Conservation (phyloP, 2,329 filamentous ascomycete genomes). For the Neopestalotiopsis sp. region DNA sequence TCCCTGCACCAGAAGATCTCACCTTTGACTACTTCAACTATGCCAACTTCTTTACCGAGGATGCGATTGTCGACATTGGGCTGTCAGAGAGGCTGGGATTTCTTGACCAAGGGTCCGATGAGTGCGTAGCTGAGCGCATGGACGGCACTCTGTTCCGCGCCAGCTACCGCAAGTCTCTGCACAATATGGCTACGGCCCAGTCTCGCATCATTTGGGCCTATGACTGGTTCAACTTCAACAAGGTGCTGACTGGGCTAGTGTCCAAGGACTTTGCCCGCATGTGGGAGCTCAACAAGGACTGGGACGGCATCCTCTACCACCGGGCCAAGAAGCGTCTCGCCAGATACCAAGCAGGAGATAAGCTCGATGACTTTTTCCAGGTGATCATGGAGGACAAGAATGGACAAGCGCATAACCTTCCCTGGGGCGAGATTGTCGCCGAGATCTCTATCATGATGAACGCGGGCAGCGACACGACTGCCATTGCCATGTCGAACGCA, state of each 20-base stretch:
- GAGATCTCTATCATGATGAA: slow-evolving; percentile 60
- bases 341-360: slow-evolving; percentile 55
- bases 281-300: slow-evolving; percentile 47
- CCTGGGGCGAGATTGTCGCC: slow-evolving; percentile 64
- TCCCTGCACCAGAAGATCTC: slow-evolving; percentile 42
- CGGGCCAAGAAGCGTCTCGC: slow-evolving; percentile 48
- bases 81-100: slow-evolving; percentile 56
- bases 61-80: slow-evolving; percentile 64
- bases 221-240: slow-evolving; percentile 54
- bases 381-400: slow-evolving; percentile 56
- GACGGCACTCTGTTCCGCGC: slow-evolving; percentile 52
- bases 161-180: slow-evolving; percentile 54
- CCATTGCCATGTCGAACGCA: slow-evolving; percentile 55
- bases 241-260: slow-evolving; percentile 52
- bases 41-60: slow-evolving; percentile 61
- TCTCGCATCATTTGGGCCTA: slow-evolving; percentile 56
- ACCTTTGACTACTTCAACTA: slow-evolving; percentile 56
- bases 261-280: slow-evolving; percentile 46
- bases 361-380: slow-evolving; percentile 64
- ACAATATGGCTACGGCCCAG: slow-evolving; percentile 56
- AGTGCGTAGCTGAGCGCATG: slow-evolving; percentile 45
- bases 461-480: slow-evolving; percentile 57
- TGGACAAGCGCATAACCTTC: slow-evolving; percentile 48
- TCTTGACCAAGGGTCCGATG: slow-evolving; percentile 54
- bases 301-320: slow-evolving; percentile 52